These are phyloP conservation scores for Coelastrella sp. DNA, from an alignment of 139 green algal species.

Conservation along the genomic window DNA sequence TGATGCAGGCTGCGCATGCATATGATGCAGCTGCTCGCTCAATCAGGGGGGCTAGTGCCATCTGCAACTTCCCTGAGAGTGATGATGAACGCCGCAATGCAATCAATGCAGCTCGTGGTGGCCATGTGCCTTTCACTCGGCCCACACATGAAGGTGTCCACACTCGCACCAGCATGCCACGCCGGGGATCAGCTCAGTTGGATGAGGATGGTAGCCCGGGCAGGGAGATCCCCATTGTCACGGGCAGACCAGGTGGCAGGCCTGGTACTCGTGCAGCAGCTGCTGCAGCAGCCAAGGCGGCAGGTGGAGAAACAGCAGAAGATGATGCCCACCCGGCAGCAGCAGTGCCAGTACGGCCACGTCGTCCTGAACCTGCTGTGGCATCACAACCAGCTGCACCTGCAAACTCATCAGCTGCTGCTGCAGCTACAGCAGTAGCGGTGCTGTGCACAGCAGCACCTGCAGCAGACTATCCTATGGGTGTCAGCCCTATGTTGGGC, in stretches of 20 bases:
- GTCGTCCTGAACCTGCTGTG: not conserved
- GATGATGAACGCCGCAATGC: slow-evolving; percentile 44
- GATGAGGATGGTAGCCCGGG: slow-evolving; percentile 20
- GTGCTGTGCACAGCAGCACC: not conserved
- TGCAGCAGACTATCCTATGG: slow-evolving; percentile 1
- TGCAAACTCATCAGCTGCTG: not conserved
- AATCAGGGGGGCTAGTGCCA: slow-evolving; percentile 73
- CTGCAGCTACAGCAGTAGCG: slow-evolving; percentile 7
- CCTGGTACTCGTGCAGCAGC: slow-evolving; percentile 26
- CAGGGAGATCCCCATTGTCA: not conserved
- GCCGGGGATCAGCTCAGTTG: not conserved
- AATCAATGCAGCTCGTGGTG: not conserved
- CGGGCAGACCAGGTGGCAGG: not conserved
- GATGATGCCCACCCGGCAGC: slow-evolving; percentile 5
- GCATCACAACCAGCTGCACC: not conserved
- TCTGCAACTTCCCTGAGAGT: slow-evolving; percentile 77
- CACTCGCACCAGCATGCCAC: not conserved
- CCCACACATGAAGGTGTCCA: not conserved
- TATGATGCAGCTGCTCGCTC: slow-evolving; percentile 79
- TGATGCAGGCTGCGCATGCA: slow-evolving; percentile 65
- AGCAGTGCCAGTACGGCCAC: not conserved
- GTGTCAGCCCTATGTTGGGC: slow-evolving; percentile 7
- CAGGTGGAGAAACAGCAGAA: not conserved
- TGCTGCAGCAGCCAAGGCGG: slow-evolving; percentile 23
- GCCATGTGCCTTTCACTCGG: slow-evolving; percentile 13